Evolutionary conservation across 768 basidiomycete species (phyloP), one percentile per base, ranked within the genome.

Genomic region (Termitomyces eurrhizus): DNA sequence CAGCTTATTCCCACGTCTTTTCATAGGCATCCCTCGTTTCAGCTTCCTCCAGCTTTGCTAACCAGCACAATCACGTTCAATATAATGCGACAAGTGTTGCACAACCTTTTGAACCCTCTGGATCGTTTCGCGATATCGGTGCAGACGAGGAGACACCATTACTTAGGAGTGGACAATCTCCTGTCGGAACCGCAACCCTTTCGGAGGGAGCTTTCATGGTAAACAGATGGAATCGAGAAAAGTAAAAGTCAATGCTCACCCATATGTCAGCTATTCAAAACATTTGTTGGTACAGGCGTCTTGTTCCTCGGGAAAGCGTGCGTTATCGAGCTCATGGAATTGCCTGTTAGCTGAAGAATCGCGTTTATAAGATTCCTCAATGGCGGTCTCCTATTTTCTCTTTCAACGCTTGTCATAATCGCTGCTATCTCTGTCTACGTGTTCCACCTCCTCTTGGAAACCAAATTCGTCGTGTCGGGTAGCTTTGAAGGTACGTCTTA

Each of bases 251-350:
- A 14, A 32, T 26, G 5, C 42, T 60, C 52, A 59, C 56, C 59
- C 52, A 26, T 32, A 35, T 64, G 39, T 14, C 66, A 95, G 93
- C 75, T 98, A 57, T 75, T 97, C 60, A 98, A 98, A 74, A 85
- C 90, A 0, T 98, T 98, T 68, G 86, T 98, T 51, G 96, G 96
- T n/a, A 98, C 96, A 16, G 96, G 96, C n/a, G 89, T 99, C 12
- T 72, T 99, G 41, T 98, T 99, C 77, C 82, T 99, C 36, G 97
- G 94, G 56, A 96, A 93, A 76, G 97, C 88, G 90, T 94, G 72
- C 68, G 90, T 75, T 7, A 24, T 14, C 45, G 4, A 39, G 13
- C 35, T 49, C 41, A 48, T 0, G 21, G 7, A 29, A 29, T 42
- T 11, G 26, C 24, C 11, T 12, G 11, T 42, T 54, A 3, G 29